Base-by-base conservation (phyloP, 768 basidiomycete species). In the Lepiota subincarnata region DNA sequence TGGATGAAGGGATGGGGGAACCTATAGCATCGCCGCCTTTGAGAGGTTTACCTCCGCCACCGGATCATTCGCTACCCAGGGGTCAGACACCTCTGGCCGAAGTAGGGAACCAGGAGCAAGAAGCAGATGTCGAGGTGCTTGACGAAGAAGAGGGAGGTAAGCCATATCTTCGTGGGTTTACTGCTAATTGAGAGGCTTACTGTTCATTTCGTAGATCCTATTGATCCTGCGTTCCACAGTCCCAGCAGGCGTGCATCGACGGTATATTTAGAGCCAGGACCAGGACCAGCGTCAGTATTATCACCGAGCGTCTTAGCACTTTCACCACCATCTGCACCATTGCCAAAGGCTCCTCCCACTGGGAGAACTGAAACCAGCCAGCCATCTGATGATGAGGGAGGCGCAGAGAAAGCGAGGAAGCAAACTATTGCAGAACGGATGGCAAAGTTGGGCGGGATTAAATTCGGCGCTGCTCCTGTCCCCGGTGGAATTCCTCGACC, bases 361-460 rank as follows among this genome's bases (percentile, higher is more conserved):
- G 36, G 50, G 16, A 63, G 55, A 34, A 41, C 62, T 6, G 64
- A 62, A 8, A 62, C 62, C 18, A 67, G 73, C 46, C 72, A 75
- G 43, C 31, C 6, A 7, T 2, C 10, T 31, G 76, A 58, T 6
- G 62, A 58, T n/a, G 64, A 64, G 26, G 74, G 74, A 54, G 76
- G 79, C 47, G 72, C 72, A 0, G 80, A 80, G 52, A 77, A 81
- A 19, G 69, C 68, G 1, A 76, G 85, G 44, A 79, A 84, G 19
- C 77, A 76, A 26, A 88, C 88, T 1, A 89, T 97, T 35, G 92
- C 93, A 1, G 92, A 96, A 54, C 80, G 94, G n/a, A 95, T 97
- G 93, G 93, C 93, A 1, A 91, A 84, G 62, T 74, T 97, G 0
- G 92, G 94, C 13, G 91, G 89, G 2, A 85, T 96, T 64, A 82